Evolutionary conservation across 306 rosid species (phyloP).

Genomic region (Pyrus communis): DNA sequence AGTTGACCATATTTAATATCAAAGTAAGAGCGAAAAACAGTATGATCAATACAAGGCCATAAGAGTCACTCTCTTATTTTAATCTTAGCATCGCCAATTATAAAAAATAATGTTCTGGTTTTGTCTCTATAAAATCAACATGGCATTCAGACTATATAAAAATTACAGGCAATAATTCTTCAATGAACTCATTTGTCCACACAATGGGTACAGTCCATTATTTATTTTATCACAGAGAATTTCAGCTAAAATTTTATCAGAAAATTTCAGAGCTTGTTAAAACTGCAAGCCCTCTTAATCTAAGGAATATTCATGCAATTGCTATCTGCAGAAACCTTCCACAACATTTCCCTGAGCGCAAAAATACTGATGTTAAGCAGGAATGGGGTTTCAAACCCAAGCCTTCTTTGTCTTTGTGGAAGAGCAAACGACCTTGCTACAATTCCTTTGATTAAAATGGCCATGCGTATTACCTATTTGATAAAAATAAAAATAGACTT

Average conservation of each 20-base stretch:
- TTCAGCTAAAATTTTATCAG: background rate
- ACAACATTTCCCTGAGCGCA: background rate
- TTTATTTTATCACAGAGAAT: background rate
- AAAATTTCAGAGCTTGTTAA: background rate
- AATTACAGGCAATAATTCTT: background rate
- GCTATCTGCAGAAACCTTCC: background rate
- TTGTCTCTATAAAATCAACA: background rate
- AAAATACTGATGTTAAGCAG: background rate
- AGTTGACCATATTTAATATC: background rate
- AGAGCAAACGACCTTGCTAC: background rate
- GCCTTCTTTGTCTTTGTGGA: background rate
- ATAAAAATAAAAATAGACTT: background rate
- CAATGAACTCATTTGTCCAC: background rate
- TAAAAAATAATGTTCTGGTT: background rate
- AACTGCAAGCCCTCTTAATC: background rate
- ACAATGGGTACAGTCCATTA: background rate
- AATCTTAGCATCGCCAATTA: background rate
- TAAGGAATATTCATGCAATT: background rate
- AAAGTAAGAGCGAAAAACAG: background rate
- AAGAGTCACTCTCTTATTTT: background rate
- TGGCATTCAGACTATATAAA: background rate
- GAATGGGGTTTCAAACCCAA: background rate
- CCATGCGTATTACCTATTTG: background rate
- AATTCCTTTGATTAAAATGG: background rate
- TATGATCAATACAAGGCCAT: background rate